Evolutionary conservation across 192 early-diverging fungal genomes (phyloP), one percentile per base, ranked within the genome.

Genomic region (Rhizoclosmatium globosum): DNA sequence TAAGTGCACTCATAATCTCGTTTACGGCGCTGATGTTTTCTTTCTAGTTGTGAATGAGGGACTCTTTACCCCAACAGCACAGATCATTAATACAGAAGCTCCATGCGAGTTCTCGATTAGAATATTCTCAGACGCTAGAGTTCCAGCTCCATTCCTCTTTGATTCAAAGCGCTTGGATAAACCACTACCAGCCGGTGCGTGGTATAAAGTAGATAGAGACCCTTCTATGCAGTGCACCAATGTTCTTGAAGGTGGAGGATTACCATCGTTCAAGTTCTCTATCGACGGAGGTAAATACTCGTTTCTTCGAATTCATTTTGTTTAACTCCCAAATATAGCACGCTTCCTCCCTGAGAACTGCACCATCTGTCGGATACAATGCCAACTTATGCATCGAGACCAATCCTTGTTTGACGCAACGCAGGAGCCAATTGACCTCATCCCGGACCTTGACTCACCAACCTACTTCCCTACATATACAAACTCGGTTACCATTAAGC

Each of bases 341-440:
- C 47, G 70, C 4, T 72, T 72, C 42, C 53, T 72, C 19, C 70
- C 70, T n/a, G 70, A 72, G 58, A 72, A 59, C 53, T 57, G 48
- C 70, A 57, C 70, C 9, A 59, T 72, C 17, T 38, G n/a, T 17
- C 70, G 70, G 6, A 53, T 72, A 9, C 70, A 58, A 41, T 72
- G 70, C 42, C 48, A 42, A 58, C 50, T 72, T 1, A 41, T 72
- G 70, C 6, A 17, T n/a, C 17, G 21, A 1, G 70, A 59, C 2
- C 53, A n/a, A 41, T 17, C 42, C 19, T 38, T 1, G 39, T 39
- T 72, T 9, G 70, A 72, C 53, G 19, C 13, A 1, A 57, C 58
- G n/a, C n/a, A n/a, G 23, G 70, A 72, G 31, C 11, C 31, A 41
- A 15, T 59, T 13, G 70, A 72, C n/a, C 11, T 38, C 53, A 9